Evolutionary conservation across 2,329 filamentous ascomycete genomes (phyloP).

Genomic region (Botryosphaeria dothidea): DNA sequence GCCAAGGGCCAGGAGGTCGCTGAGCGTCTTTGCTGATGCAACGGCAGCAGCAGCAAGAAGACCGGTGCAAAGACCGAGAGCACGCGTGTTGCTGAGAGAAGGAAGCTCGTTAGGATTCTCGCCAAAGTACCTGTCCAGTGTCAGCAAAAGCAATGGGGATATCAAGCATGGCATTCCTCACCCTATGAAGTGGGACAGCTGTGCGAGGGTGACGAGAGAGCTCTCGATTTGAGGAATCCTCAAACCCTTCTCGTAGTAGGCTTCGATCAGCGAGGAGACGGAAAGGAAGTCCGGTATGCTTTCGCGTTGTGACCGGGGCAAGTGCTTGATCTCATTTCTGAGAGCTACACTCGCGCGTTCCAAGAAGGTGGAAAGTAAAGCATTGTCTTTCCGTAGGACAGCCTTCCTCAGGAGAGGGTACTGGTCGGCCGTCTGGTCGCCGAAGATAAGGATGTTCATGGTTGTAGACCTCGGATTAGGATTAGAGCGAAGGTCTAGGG

Average conservation of each 20-base stretch:
- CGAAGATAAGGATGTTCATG: conserved; percentile 63
- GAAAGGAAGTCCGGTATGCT: conserved; percentile 63
- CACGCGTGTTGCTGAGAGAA: conserved; percentile 50
- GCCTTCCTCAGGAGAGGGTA: conserved; percentile 60
- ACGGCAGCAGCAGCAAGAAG: conserved; percentile 70
- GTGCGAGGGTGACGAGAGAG: conserved; percentile 64
- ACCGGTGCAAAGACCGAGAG: conserved; percentile 69
- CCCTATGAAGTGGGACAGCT: conserved; percentile 70
- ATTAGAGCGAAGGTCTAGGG: conserved; percentile 7
- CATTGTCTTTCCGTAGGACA: conserved; percentile 52
- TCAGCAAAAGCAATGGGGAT: conserved; percentile 28
- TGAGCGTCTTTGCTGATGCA: conserved; percentile 62
- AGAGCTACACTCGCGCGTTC: conserved; percentile 60
- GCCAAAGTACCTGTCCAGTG: conserved; percentile 43
- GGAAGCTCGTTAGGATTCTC: conserved; percentile 57
- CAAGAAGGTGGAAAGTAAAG: conserved; percentile 64
- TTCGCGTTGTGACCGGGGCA: conserved; percentile 59
- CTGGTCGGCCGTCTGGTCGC: conserved; percentile 70
- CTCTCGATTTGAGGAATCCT: conserved; percentile 67
- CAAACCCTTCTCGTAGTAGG: conserved; percentile 58
- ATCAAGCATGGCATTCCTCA: conserved; percentile 40
- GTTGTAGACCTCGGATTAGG: conserved; percentile 24
- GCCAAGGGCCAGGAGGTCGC: conserved; percentile 62
- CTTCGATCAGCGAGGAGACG: conserved; percentile 65
- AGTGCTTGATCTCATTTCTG: conserved; percentile 59